Percentiles rank a stretch among this genome's conserved stretches.
Conservation (phyloP, 306 rosid genomes). For the Casuarina glauca region DNA sequence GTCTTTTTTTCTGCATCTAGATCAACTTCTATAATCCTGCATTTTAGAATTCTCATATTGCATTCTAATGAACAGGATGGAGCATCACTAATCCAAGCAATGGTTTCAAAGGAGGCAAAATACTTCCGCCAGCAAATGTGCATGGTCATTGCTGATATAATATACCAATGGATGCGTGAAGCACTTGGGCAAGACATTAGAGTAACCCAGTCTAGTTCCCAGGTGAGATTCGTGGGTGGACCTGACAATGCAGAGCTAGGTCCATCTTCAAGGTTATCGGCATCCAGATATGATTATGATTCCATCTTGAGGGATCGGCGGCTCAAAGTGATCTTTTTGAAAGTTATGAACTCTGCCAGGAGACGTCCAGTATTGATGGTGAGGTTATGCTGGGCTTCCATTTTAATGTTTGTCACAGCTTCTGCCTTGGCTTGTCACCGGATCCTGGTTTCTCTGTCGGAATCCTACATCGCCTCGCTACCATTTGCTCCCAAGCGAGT, state of each 20-base stretch:
- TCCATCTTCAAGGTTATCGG: constrained; percentile 46
- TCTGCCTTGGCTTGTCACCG: constrained; percentile 72
- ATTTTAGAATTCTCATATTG: constrained; percentile 25
- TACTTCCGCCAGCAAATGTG: constrained; percentile 62
- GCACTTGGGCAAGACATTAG: constrained; percentile 45
- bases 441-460: constrained; percentile 55
- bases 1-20: constrained; percentile 4
- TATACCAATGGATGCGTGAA: constrained; percentile 62
- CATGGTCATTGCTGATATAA: constrained; percentile 55
- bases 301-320: constrained; percentile 70
- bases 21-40: constrained; percentile 6
- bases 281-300: constrained; percentile 41
- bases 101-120: constrained; percentile 77
- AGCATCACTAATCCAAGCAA: constrained; percentile 73
- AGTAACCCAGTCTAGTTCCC: constrained; percentile 37
- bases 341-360: constrained; percentile 62
- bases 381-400: constrained; percentile 71
- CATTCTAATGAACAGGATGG: constrained; percentile 64
- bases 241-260: constrained; percentile 47
- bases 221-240: constrained; percentile 41
- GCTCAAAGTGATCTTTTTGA: constrained; percentile 63
- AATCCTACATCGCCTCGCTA: constrained; percentile 55
- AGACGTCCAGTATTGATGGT: constrained; percentile 53
- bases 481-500: constrained; percentile 56
- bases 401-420: constrained; percentile 51